phyloP scores from a whole-genome alignment of 306 rosid genomes.

The Dryas alaskensis region DNA sequence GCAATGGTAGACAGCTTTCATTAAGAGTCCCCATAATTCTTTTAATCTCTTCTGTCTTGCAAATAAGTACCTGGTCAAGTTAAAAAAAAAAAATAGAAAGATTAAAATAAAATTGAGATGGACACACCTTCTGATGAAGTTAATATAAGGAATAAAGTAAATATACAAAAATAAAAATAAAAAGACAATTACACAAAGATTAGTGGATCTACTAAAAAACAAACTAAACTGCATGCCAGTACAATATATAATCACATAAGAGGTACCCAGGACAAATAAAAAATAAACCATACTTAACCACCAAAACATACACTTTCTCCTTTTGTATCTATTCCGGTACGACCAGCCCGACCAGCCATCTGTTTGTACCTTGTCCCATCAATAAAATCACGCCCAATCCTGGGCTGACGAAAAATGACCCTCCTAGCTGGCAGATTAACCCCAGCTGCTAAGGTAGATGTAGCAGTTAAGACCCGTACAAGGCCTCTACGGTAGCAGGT shows the following conservation, averaged over 20 bases:
- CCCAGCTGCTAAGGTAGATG: conserved; percentile 97
- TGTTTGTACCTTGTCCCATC: conserved; percentile 93
- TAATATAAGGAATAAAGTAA: conserved; percentile 18
- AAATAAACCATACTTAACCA: neutral
- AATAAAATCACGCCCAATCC: conserved; percentile 86
- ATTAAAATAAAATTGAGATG: conserved; percentile 4
- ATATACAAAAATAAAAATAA: neutral
- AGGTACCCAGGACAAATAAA: conserved; percentile 3
- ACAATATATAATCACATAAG: conserved; percentile 10
- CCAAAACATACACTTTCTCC: conserved; percentile 84
- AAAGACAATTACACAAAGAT: conserved; percentile 1
- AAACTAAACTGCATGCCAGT: conserved; percentile 5
- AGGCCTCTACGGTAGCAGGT: conserved; percentile 92
- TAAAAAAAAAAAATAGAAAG: conserved; percentile 7
- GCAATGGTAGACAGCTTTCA: conserved; percentile 79
- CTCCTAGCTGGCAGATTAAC: conserved; percentile 96
- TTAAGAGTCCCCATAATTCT: conserved; percentile 69
- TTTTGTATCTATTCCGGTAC: conserved; percentile 94
- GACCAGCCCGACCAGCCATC: conserved; percentile 99
- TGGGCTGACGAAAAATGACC: conserved; percentile 95
- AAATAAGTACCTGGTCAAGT: conserved; percentile 61
- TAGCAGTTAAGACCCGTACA: conserved; percentile 88
- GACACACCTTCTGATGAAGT: conserved; percentile 14
- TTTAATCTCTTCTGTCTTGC: conserved; percentile 85
- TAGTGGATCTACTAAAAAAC: neutral